Evolutionary conservation across 306 rosid genomes (phyloP), one percentile per base, ranked within the genome.

Genomic region (Bauhinia variegata): DNA sequence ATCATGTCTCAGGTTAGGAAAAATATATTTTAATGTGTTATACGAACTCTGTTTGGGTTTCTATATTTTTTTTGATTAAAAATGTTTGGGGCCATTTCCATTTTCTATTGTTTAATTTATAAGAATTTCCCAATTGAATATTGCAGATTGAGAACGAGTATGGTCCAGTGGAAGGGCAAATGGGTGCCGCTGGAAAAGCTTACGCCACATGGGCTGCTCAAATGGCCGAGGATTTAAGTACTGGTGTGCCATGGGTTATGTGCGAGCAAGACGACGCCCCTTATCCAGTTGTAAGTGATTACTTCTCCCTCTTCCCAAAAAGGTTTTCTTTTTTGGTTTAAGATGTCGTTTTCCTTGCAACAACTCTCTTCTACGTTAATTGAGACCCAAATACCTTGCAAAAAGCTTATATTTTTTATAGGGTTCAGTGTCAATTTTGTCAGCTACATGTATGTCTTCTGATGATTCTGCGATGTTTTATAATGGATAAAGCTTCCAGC

Each of bases 241-340:
- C 99, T 10, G 99, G 97, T 0, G 99, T 86, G 1, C 99, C 99
- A 1, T 95, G 99, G 99, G 73, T 95, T 63, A 95, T 95, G 99
- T 95, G 99, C 87, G 90, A 95, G 84, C 99, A 95, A 86, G 83
- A 88, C 46, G 99, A 95, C 71, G 95, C 99, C 75, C 99, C 99
- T 42, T 97, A 88, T 51, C 99, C 99, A 7, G 50, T 86, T 42
- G 99, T 95, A 85, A 84, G 85, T 65, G 46, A 23, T 17, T 11
- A 0, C 38, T 34, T 14, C 23, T 52, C 41, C 19, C 55, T 44
- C 59, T 63, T 56, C 41, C 17, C 19, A 11, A 10, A 17, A 10
- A 17, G 8, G 3, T 68, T 48, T 68, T 43, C 5, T 18, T 39
- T 54, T 33, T 11, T 28, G 11, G 50, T 68, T 46, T 13, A 18